Conservation (phyloP, 2,329 filamentous ascomycete genomes). For the Moelleriella libera region DNA sequence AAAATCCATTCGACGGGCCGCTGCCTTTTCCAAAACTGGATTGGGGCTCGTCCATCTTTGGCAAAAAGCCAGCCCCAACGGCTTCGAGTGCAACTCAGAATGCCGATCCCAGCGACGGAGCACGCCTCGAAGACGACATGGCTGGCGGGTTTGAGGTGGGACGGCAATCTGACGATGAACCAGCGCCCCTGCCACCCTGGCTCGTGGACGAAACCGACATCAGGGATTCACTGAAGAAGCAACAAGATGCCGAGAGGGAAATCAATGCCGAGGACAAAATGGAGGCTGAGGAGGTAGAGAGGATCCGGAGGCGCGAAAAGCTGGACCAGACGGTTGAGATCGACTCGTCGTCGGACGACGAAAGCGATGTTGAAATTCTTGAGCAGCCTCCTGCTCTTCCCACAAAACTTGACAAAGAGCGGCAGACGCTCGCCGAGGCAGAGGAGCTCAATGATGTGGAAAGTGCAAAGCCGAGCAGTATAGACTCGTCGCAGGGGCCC, state of each 20-base stretch:
- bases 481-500: neutral
- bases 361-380: slow-evolving; percentile 42
- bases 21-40: slow-evolving; percentile 83
- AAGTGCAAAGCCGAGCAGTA: neutral
- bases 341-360: slow-evolving; percentile 44
- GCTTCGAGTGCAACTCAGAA: slow-evolving; percentile 10
- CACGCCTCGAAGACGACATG: slow-evolving; percentile 29
- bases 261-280: slow-evolving; percentile 52
- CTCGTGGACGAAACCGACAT: slow-evolving; percentile 53
- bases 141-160: slow-evolving; percentile 54
- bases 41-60: slow-evolving; percentile 47
- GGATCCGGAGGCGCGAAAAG: slow-evolving; percentile 25
- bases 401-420: neutral
- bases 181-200: slow-evolving; percentile 63
- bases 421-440: neutral
- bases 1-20: slow-evolving; percentile 59
- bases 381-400: slow-evolving; percentile 27
- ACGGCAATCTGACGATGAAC: slow-evolving; percentile 22
- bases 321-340: slow-evolving; percentile 44
- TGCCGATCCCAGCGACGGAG: slow-evolving; percentile 7
- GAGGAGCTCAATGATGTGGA: neutral
- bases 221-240: slow-evolving; percentile 44
- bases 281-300: slow-evolving; percentile 40
- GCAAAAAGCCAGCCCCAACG: slow-evolving; percentile 20
- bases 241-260: slow-evolving; percentile 39